These are phyloP conservation scores for Phytophthora idaei DNA, from an alignment of 352 stramenopile species.

Conservation along the genomic window DNA sequence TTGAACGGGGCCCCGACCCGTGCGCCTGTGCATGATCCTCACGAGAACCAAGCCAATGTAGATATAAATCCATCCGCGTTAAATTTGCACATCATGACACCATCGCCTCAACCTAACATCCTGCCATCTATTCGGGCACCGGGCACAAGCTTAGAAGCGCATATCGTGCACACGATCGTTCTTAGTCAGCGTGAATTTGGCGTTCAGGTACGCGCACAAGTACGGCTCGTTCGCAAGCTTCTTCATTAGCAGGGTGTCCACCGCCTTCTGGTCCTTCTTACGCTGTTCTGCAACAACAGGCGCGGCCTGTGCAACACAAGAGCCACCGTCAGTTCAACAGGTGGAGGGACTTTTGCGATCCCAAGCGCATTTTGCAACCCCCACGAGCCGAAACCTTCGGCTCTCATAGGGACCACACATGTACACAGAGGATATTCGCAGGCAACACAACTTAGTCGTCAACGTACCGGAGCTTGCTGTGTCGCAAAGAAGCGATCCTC, in stretches of 20 bases:
- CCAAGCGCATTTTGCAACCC: conserved; percentile 60
- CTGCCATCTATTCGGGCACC: conserved; percentile 7
- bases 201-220: conserved; percentile 97
- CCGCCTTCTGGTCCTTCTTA: conserved; percentile 96
- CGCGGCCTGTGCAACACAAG: conserved; percentile 32
- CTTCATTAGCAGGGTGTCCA: conserved; percentile 88
- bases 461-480: conserved; percentile 46
- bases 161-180: conserved; percentile 98
- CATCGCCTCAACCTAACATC: conserved; percentile 13
- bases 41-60: neutral
- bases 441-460: conserved; percentile 9
- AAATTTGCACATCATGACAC: conserved; percentile 25
- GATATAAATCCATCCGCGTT: conserved; percentile 13
- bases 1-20: conserved; percentile 14
- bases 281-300: conserved; percentile 91
- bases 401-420: conserved; percentile 25
- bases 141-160: conserved; percentile 91
- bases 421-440: conserved; percentile 16
- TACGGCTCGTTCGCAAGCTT: conserved; percentile 77
- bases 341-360: conserved; percentile 64
- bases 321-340: conserved; percentile 23
- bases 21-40: conserved; percentile 18
- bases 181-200: conserved; percentile 98
- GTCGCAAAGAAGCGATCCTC: conserved; percentile 92
- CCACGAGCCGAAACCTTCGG: conserved; percentile 4